Percentiles rank a stretch among this genome's conserved stretches.
Evolutionary conservation across 2,329 filamentous ascomycete species (phyloP).

Genomic region (Cladosporium sp.): DNA sequence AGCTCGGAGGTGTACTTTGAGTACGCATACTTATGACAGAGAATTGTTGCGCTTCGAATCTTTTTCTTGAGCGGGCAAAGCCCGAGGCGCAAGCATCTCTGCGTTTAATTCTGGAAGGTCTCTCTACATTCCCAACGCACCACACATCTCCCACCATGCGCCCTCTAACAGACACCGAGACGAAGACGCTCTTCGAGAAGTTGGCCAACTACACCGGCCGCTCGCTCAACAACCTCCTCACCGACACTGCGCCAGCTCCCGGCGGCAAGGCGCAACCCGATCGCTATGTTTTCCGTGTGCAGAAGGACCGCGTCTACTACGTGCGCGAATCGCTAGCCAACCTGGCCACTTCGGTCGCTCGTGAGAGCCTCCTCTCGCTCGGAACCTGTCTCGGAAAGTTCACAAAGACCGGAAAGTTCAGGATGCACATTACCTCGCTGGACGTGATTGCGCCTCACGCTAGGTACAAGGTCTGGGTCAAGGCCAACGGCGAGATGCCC

Average conservation of each 20-base stretch:
- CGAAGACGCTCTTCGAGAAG: slow-evolving; percentile 82
- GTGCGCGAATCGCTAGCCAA: slow-evolving; percentile 87
- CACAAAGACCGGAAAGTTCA: slow-evolving; percentile 94
- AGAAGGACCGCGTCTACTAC: slow-evolving; percentile 86
- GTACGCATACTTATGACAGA: not conserved
- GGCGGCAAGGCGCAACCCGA: slow-evolving; percentile 58
- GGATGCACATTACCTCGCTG: slow-evolving; percentile 88
- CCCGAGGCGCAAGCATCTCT: slow-evolving; percentile 9
- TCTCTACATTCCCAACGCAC: slow-evolving; percentile 32
- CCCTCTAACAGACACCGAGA: slow-evolving; percentile 76
- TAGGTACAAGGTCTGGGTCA: slow-evolving; percentile 96
- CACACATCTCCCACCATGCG: slow-evolving; percentile 58
- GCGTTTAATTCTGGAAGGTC: not conserved
- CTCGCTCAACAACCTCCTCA: slow-evolving; percentile 75
- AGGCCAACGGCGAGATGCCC: slow-evolving; percentile 94
- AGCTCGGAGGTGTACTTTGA: not conserved
- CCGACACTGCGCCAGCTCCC: slow-evolving; percentile 47
- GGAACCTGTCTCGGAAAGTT: slow-evolving; percentile 93
- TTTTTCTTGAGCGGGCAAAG: slow-evolving; percentile 6
- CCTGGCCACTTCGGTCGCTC: slow-evolving; percentile 79
- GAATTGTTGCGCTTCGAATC: not conserved
- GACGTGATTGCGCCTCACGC: slow-evolving; percentile 88
- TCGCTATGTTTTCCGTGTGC: slow-evolving; percentile 81
- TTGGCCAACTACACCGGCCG: slow-evolving; percentile 90
- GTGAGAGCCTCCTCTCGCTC: slow-evolving; percentile 80